Conservation (phyloP, 2,329 filamentous ascomycete genomes). For the Monosporascus sp. region DNA sequence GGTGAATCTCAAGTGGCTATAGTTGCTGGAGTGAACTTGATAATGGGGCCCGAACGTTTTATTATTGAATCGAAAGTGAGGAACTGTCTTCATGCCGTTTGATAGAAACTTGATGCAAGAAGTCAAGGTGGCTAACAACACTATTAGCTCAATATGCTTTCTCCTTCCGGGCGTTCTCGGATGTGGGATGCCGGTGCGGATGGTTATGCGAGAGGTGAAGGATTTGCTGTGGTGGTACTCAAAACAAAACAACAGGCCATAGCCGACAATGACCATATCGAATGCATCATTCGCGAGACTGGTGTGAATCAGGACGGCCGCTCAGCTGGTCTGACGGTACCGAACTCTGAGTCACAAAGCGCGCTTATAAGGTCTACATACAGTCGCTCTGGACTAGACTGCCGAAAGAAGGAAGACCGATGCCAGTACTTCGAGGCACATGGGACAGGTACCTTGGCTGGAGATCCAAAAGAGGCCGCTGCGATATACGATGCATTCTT, state of each 20-base stretch:
- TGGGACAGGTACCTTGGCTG: slow-evolving; percentile 11
- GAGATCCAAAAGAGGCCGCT: neutral
- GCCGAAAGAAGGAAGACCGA: too few relatives aligned
- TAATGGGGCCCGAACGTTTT: slow-evolving; percentile 13
- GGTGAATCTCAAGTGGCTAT: slow-evolving; percentile 36
- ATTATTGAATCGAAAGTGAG: too few relatives aligned
- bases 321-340: slow-evolving; percentile 5
- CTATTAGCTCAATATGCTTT: too few relatives aligned
- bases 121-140: too few relatives aligned
- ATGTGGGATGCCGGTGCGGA: slow-evolving; percentile 40
- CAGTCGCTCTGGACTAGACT: too few relatives aligned
- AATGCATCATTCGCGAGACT: slow-evolving; percentile 6
- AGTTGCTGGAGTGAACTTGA: slow-evolving; percentile 25
- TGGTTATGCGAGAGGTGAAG: slow-evolving; percentile 50
- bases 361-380: too few relatives aligned
- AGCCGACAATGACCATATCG: slow-evolving; percentile 7
- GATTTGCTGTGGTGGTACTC: slow-evolving; percentile 39
- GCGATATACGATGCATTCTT: neutral
- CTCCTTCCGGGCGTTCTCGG: too few relatives aligned
- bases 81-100: too few relatives aligned
- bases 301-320: slow-evolving; percentile 7
- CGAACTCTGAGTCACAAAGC: too few relatives aligned
- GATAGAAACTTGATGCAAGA: too few relatives aligned
- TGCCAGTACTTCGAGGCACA: slow-evolving; percentile 23
- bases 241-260: slow-evolving; percentile 38